Evolutionary conservation across 495 filamentous ascomycete species (phyloP), one percentile per base, ranked within the genome.

Genomic region (Lasiosphaeria ovina): DNA sequence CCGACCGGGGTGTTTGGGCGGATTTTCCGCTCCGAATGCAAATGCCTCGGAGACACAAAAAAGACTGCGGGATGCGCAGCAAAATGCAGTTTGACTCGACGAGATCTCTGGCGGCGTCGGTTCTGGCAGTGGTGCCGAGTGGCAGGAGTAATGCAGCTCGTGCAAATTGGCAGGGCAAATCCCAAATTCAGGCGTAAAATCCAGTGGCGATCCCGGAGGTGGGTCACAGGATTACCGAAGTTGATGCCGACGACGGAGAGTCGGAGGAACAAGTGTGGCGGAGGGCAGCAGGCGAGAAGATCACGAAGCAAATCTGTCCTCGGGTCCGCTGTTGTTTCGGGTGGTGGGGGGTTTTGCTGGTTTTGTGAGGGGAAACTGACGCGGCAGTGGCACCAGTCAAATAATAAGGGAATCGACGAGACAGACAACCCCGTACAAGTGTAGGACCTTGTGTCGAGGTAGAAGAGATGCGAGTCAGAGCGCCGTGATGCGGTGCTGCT

Each of bases 21-120:
- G 51, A 33, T 38, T 42, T 51, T 17, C 48, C 24, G 38, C 24
- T 57, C 36, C 16, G 42, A 62, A 62, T 24, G 24, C 24, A 64
- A 66, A 59, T 63, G 54, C 55, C 66, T 63, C 63, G 63, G 62
- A 54, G 10, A 16, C 11, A 12, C 52, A 17, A 53, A 45, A 3
- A 47, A 9, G 12, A 47, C 44, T 9, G 44, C 12, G 31, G 9
- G n/a, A 16, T 7, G 17, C 16, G 48, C 32, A 40, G 51, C 56
- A 14, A 17, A 12, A 11, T 33, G 17, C n/a, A 45, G 31, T 0
- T 14, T 14, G 48, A 33, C 3, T 14, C 6, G 16, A 4, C 12
- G 44, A 47, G 12, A n/a, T 47, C 44, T 11, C 16, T 11, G 44
- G 5, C 44, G 44, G 12, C 44, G 44, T 11, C 5, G 12, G 44